Conservation (phyloP, 208 protist genomes). For the Borovskyia barvae region DNA sequence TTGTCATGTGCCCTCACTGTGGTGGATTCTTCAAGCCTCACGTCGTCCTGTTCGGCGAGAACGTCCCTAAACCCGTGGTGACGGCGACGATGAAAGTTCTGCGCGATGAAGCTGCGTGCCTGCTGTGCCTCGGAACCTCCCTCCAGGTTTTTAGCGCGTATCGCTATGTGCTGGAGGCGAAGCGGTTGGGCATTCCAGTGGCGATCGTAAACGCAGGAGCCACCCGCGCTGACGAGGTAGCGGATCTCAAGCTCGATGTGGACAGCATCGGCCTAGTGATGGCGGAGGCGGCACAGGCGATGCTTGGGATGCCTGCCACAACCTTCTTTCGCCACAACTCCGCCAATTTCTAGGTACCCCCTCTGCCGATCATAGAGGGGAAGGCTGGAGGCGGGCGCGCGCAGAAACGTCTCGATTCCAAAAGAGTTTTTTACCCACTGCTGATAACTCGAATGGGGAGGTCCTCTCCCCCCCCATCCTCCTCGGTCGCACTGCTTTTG, state of each 20-base stretch:
- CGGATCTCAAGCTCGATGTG: slow-evolving; percentile 55
- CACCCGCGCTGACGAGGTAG: slow-evolving; percentile 62
- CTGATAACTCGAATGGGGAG: no score
- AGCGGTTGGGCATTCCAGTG: slow-evolving; percentile 47
- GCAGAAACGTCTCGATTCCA: no score
- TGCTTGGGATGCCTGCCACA: slow-evolving; percentile 18
- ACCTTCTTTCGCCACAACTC: slow-evolving; percentile 18
- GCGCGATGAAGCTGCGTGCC: slow-evolving; percentile 24
- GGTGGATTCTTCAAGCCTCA: slow-evolving; percentile 71
- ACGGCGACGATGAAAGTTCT: slow-evolving; percentile 25
- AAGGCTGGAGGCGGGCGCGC: no score
- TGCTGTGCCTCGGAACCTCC: slow-evolving; percentile 77
- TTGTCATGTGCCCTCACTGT: slow-evolving; percentile 57
- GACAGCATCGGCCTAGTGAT: slow-evolving; percentile 38
- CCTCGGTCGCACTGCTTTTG: no score
- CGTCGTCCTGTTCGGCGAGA: slow-evolving; percentile 86
- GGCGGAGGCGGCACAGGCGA: slow-evolving; percentile 19
- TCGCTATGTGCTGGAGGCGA: slow-evolving; percentile 61
- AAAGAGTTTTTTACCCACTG: no score
- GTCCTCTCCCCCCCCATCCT: no score
- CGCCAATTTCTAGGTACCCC: no score
- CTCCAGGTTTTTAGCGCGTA: slow-evolving; percentile 78
- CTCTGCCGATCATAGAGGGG: no score
- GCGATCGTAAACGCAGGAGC: slow-evolving; percentile 63
- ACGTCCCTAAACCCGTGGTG: slow-evolving; percentile 43